A percentile compares a stretch with the other conserved stretches of the same genome.
phyloP scores from a whole-genome alignment of 768 basidiomycete species.

The Amanita fuliginea region DNA sequence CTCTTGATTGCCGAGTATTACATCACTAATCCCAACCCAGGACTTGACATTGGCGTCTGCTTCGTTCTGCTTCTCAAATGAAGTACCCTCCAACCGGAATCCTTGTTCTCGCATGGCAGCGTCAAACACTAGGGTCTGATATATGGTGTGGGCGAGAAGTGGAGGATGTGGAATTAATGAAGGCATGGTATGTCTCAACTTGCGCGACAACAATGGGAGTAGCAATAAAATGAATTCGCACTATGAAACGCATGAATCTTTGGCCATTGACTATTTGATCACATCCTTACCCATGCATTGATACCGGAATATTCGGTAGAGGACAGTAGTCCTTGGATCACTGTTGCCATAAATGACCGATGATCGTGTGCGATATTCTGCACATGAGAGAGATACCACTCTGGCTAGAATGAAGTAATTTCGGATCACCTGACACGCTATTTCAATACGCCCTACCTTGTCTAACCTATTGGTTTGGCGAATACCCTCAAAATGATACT shows the following conservation, averaged over 20 bases:
- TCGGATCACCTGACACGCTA: neutral
- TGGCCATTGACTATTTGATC: neutral
- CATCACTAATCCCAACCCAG: constrained; percentile 75
- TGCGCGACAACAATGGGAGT: constrained; percentile 64
- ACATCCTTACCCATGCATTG: constrained; percentile 60
- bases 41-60: constrained; percentile 8
- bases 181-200: constrained; percentile 68
- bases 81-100: constrained; percentile 50
- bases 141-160: constrained; percentile 89
- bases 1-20: constrained; percentile 70
- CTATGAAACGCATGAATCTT: constrained; percentile 25
- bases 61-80: constrained; percentile 15
- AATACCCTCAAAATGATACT: constrained; percentile 86
- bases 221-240: constrained; percentile 76
- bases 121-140: constrained; percentile 87
- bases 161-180: constrained; percentile 67
- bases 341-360: constrained; percentile 61
- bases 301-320: constrained; percentile 51
- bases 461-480: constrained; percentile 86
- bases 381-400: constrained; percentile 94
- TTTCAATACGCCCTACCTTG: constrained; percentile 43
- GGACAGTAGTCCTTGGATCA: constrained; percentile 61
- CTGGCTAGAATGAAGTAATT: constrained; percentile 46
- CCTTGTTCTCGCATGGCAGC: constrained; percentile 63
- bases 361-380: constrained; percentile 85